Percentiles rank a stretch among this genome's conserved stretches.
These are phyloP conservation scores for Leccinum aurantiacum DNA, from an alignment of 768 basidiomycete genomes.

Conservation along the genomic window DNA sequence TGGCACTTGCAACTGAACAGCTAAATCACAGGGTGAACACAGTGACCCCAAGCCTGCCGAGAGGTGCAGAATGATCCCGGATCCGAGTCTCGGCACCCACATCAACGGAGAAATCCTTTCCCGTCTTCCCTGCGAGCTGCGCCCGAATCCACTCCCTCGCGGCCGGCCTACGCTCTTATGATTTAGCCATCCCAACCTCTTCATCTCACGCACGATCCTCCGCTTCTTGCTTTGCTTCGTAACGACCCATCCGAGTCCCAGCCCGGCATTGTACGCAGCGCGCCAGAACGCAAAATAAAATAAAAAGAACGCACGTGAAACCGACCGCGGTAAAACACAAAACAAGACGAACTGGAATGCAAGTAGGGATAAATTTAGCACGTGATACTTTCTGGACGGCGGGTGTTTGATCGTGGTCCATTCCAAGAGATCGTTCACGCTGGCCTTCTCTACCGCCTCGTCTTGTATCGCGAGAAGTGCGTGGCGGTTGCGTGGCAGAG, in stretches of 20 bases:
- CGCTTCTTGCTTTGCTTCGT: constrained; percentile 94
- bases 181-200: constrained; percentile 88
- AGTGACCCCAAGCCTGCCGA: too few species aligned
- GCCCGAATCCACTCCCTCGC: constrained; percentile 81
- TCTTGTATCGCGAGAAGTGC: constrained; percentile 12
- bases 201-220: constrained; percentile 86
- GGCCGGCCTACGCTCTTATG: constrained; percentile 50
- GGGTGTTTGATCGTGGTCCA: too few species aligned
- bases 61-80: too few species aligned
- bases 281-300: constrained; percentile 94
- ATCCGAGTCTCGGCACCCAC: constrained; percentile 42
- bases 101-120: constrained; percentile 89
- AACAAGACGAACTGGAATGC: constrained; percentile 78
- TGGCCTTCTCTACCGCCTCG: constrained; percentile 5
- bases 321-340: constrained; percentile 53
- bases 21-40: too few species aligned
- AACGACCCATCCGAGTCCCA: constrained; percentile 76
- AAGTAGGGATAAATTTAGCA: constrained; percentile 79
- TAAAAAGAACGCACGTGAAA: constrained; percentile 71
- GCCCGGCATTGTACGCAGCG: constrained; percentile 84
- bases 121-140: constrained; percentile 92
- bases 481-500: not conserved
- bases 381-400: constrained; percentile 31
- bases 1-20: too few species aligned
- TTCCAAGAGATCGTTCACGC: constrained; percentile 1